A percentile compares a stretch with the other conserved stretches of the same genome.
Evolutionary conservation across 169 alveolate genomes (phyloP).

Genomic region (Besnoitia besnoiti): DNA sequence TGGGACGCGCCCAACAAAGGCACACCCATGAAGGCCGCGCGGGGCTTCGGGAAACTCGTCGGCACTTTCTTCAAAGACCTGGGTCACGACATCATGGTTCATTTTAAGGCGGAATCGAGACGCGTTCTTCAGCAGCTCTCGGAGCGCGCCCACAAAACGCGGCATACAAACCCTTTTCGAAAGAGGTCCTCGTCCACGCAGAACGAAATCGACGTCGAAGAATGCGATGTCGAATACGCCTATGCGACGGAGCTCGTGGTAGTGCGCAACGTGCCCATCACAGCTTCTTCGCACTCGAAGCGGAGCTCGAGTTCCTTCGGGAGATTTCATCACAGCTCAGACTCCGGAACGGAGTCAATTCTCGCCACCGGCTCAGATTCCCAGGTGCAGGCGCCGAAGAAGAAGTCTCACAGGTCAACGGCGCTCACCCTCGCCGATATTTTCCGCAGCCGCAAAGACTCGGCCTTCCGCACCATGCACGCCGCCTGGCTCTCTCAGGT

Average conservation of each 20-base stretch:
- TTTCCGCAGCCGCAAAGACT: constrained; percentile 26
- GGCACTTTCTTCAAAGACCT: neutral
- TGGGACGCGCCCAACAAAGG: constrained; percentile 1
- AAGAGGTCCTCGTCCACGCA: neutral
- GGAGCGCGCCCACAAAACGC: constrained; percentile 1
- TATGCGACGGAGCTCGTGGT: constrained; percentile 55
- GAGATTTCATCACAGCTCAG: neutral
- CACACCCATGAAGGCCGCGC: neutral
- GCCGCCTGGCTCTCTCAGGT: constrained; percentile 66
- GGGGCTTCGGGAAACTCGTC: neutral
- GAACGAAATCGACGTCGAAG: neutral
- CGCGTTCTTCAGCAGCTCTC: neutral
- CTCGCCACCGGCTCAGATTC: neutral
- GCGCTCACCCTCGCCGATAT: neutral
- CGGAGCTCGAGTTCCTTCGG: constrained; percentile 27
- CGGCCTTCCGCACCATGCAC: constrained; percentile 54
- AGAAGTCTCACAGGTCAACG: neutral
- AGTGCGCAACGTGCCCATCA: constrained; percentile 58
- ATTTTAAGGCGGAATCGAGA: neutral
- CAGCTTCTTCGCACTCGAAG: neutral
- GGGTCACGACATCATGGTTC: constrained; percentile 10
- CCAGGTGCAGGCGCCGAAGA: neutral
- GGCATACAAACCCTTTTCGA: neutral
- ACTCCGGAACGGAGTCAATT: neutral
- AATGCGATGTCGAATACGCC: constrained; percentile 46